Base-by-base conservation (phyloP, 208 protist species). In the Crithidia sp. region DNA sequence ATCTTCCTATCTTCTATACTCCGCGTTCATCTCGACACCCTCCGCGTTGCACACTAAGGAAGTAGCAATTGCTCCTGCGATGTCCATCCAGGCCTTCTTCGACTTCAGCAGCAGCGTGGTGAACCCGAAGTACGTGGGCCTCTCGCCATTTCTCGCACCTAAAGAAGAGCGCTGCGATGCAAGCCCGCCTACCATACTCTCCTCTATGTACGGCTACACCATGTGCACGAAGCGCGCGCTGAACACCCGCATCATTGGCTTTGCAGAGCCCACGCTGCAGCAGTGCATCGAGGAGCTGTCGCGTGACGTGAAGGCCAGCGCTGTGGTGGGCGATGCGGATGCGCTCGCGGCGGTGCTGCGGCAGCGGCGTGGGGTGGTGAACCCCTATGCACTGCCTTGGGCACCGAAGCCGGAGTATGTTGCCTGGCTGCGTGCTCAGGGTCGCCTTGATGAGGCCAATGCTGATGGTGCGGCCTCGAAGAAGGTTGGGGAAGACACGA, bases 221-320 rank as follows among this genome's bases (percentile, higher is more conserved):
- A 81, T 89, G 65, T 97, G 92, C 77, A 89, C 85, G 14, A 93
- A 90, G 65, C 83, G 85, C 1, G 89, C 88, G 2, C 74, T 97
- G 28, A 97, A 97, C 72, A 92, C 83, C 0, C 88, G 85, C 49
- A 93, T 97, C 59, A 92, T 97, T 47, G 89, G 92, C 9, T 97
- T 97, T 66, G 84, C 86, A 10, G 90, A 97, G 52, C 90, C 92
- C 17, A 88, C 92, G 28, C 74, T 97, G 52, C 71, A 88, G 62
- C 78, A 90, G 59, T 97, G 92, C 79, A 74, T 88, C n/a, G 82
- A 97, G 40, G 83, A 87, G 47, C 67, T 95, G 17, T 76, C 82
- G 16, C 61, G 88, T 7, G 67, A 82, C 43, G n/a, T 88, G 37
- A 84, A 73, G 53, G 88, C 92, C 7, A 90, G 76, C n/a, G 5